Percentiles rank a stretch among this genome's conserved stretches.
Evolutionary conservation across 495 filamentous ascomycete species (phyloP).

Genomic region (Penicillium manginii): DNA sequence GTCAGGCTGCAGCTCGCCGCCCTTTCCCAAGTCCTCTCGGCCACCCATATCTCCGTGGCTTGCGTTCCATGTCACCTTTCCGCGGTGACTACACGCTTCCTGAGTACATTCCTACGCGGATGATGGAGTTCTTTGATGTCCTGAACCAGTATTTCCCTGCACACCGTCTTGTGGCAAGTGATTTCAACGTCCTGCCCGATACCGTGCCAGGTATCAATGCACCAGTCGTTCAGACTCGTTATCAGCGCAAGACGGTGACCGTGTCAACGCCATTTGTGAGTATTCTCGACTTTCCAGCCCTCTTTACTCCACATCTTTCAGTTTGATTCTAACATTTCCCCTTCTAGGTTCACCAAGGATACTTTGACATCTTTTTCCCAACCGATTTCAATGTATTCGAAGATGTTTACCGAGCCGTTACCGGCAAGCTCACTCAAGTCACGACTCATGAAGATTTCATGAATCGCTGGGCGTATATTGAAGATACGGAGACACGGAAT

Average conservation of each 20-base stretch:
- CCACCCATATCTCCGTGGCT: conserved; percentile 55
- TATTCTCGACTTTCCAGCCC: conserved; percentile 1
- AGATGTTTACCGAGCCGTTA: conserved; percentile 87
- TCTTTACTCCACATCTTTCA: no score
- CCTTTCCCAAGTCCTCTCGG: conserved; percentile 60
- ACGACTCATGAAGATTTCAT: conserved; percentile 90
- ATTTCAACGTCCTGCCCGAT: conserved; percentile 87
- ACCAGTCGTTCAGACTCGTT: conserved; percentile 95
- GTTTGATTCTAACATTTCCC: not conserved
- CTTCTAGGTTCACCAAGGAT: conserved; percentile 87
- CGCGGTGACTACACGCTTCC: conserved; percentile 71
- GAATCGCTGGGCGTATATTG: conserved; percentile 81
- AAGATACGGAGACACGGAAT: conserved; percentile 83
- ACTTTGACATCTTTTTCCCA: conserved; percentile 98
- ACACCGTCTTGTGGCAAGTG: conserved; percentile 84
- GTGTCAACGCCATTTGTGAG: conserved; percentile 89
- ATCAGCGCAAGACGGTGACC: conserved; percentile 79
- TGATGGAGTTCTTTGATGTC: conserved; percentile 97
- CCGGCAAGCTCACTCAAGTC: conserved; percentile 85
- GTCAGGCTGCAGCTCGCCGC: conserved; percentile 64
- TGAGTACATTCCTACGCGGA: conserved; percentile 90
- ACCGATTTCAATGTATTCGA: conserved; percentile 90
- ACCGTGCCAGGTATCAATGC: conserved; percentile 81
- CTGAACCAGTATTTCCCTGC: conserved; percentile 83
- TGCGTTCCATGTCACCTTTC: conserved; percentile 67